Evolutionary conservation across 305 asterid genomes (phyloP).

Genomic region (Rubia peregrina): DNA sequence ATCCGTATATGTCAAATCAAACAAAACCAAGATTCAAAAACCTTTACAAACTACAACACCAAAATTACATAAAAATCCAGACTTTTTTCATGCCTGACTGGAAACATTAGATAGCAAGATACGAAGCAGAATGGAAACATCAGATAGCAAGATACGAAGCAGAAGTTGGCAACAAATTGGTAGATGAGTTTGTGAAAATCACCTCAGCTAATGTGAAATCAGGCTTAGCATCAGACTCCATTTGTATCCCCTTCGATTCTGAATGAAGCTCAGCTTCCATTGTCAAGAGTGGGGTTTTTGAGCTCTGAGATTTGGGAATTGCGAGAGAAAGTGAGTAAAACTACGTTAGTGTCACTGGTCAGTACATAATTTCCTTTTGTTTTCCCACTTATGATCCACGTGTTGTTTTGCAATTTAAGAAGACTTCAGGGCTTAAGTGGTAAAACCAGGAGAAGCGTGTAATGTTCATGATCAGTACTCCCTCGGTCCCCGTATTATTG

Average conservation of each 20-base stretch:
- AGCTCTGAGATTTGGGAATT: background rate
- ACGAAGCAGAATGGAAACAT: background rate
- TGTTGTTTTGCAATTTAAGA: too few relatives aligned
- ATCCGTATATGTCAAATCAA: background rate
- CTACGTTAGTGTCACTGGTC: background rate
- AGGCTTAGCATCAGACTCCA: constrained; percentile 25
- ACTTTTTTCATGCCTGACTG: background rate
- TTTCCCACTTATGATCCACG: too few relatives aligned
- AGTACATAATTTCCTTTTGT: background rate
- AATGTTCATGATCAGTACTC: too few relatives aligned
- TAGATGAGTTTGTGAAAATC: background rate
- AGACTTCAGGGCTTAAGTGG: too few relatives aligned
- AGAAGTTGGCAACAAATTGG: background rate
- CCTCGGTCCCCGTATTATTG: too few relatives aligned
- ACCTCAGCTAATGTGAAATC: constrained; percentile 62
- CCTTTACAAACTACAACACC: background rate
- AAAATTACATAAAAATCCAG: background rate
- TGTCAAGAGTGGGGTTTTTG: constrained; percentile 9
- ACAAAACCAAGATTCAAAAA: background rate
- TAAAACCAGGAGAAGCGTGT: too few relatives aligned
- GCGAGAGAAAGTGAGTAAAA: background rate
- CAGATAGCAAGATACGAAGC: background rate
- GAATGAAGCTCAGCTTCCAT: constrained; percentile 28
- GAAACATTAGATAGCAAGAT: background rate
- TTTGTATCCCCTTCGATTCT: constrained; percentile 23